Evolutionary conservation across 2,329 filamentous ascomycete genomes (phyloP), one percentile per base, ranked within the genome.

Genomic region (Colletotrichum gloeosporioides): DNA sequence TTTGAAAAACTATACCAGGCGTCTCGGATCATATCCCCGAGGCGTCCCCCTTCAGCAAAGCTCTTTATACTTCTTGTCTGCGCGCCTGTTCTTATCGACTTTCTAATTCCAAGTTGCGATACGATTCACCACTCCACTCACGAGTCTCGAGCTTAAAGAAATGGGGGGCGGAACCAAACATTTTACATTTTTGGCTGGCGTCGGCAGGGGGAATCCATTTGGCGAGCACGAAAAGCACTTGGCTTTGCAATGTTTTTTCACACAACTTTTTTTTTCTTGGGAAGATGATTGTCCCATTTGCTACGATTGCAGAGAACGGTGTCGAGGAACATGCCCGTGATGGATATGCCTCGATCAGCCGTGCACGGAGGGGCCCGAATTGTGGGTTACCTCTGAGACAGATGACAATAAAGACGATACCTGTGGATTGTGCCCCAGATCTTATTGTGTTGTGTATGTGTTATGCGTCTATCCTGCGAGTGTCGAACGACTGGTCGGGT

Each of bases 41-140:
- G 64, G 69, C 22, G 53, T 18, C 70, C 18, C 44, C 18, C 39
- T 49, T 22, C 22, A 64, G 59, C 64, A 73, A 53, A 61, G 64
- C 63, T 69, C 67, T 74, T 71, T 53, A 68, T 34, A 67, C 62
- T 73, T 74, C 64, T 64, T 65, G 57, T 59, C 70, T 69, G 66
- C 44, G 62, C 71, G 75, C 57, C 71, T 68, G 67, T 71, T 75
- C 71, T 75, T 75, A 75, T 75, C 71, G 55, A 75, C 71, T 68
- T 75, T 75, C 75, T 77, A 77, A 77, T 77, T 71, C 72, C 70
- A 76, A 76, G 73, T 73, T 69, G 73, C 73, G 73, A 76, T 55
- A 76, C 70, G 73, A 76, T 69, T 76, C 65, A 76, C 70, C 73
- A 76, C 73, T 76, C 73, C 73, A 76, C 73, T 76, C 70, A 76